Evolutionary conservation across 164 flowering plant genomes (phyloP).

Genomic region (Vitis labrusca): DNA sequence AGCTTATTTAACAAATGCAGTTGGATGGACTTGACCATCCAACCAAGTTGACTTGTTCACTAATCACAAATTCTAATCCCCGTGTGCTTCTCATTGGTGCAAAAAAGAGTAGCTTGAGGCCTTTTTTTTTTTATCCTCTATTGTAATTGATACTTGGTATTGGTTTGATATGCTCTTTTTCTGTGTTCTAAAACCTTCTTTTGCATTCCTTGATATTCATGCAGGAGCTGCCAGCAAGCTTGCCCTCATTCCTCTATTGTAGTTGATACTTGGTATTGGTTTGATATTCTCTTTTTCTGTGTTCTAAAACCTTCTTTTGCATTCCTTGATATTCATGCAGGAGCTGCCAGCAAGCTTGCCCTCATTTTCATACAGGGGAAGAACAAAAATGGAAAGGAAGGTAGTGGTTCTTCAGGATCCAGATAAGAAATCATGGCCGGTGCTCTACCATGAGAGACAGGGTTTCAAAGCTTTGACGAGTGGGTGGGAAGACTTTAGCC

Average conservation of each 20-base stretch:
- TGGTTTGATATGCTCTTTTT: neutral
- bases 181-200: neutral
- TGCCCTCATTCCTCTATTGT: neutral
- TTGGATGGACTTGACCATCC: too few relatives aligned
- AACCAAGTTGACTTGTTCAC: neutral
- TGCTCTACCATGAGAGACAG: slow-evolving; percentile 28
- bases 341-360: slow-evolving; percentile 24
- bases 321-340: slow-evolving; percentile 20
- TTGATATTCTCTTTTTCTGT: neutral
- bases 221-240: slow-evolving; percentile 29
- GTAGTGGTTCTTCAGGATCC: slow-evolving; percentile 32
- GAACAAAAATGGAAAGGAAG: slow-evolving; percentile 8
- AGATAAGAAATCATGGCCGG: slow-evolving; percentile 34
- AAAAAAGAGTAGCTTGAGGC: neutral
- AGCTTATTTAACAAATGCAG: too few relatives aligned
- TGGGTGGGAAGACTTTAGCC: slow-evolving; percentile 39
- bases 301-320: neutral
- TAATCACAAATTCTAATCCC: neutral
- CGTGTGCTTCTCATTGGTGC: too few relatives aligned
- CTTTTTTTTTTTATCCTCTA: neutral
- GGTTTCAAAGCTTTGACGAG: slow-evolving; percentile 13
- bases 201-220: slow-evolving; percentile 7
- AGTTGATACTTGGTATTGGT: too few relatives aligned
- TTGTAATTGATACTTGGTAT: too few relatives aligned
- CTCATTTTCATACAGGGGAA: neutral